Evolutionary conservation across 805 yeast species (phyloP).

Genomic region (Ascoidea tarda): DNA sequence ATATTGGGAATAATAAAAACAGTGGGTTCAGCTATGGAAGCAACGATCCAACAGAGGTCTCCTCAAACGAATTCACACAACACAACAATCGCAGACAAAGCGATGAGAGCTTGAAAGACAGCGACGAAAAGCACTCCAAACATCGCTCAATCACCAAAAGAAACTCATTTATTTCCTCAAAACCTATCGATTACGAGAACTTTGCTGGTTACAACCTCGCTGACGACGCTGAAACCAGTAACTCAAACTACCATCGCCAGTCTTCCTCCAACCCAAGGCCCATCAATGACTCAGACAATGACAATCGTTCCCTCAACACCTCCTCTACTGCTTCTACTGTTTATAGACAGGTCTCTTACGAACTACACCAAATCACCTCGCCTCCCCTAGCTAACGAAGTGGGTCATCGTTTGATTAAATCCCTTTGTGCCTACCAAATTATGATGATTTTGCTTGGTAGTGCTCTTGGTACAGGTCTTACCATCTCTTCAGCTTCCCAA

Average conservation of each 20-base stretch:
- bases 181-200: neutral
- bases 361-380: constrained; percentile 13
- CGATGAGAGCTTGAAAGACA: too few species aligned
- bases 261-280: too few species aligned
- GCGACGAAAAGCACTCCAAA: too few species aligned
- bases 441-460: constrained; percentile 39
- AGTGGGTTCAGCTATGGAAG: too few species aligned
- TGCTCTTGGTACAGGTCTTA: constrained; percentile 63
- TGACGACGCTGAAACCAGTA: neutral
- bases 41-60: too few species aligned
- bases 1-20: too few species aligned
- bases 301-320: too few species aligned
- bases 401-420: constrained; percentile 31
- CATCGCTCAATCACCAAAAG: neutral
- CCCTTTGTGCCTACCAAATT: constrained; percentile 33
- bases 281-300: neutral
- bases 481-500: constrained; percentile 59
- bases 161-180: neutral
- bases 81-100: too few species aligned
- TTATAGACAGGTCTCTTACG: neutral
- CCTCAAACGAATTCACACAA: too few species aligned
- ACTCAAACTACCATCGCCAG: neutral
- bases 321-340: neutral
- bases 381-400: constrained; percentile 25
- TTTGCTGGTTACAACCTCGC: neutral